These are phyloP conservation scores for Trypanosoma platydactyli DNA, from an alignment of 208 protist species.

Conservation along the genomic window DNA sequence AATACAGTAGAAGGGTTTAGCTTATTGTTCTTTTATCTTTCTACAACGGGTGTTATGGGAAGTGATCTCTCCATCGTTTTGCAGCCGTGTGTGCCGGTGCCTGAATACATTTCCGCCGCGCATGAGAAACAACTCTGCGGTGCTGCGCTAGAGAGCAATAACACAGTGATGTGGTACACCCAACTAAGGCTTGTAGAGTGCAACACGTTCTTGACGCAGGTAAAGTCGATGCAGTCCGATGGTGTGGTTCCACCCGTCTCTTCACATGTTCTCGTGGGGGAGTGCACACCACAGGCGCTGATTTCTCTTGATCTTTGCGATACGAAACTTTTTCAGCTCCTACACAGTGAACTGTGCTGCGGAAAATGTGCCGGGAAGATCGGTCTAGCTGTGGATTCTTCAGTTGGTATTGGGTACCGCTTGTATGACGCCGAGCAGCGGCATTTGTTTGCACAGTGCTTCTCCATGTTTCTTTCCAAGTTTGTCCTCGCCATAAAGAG, in stretches of 20 bases:
- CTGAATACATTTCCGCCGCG: conserved; percentile 14
- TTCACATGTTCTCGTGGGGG: conserved; percentile 4
- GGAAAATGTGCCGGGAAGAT: conserved; percentile 20
- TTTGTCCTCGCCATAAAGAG: conserved; percentile 29
- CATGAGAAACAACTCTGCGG: background rate
- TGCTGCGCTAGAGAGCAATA: background rate
- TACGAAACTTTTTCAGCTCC: background rate
- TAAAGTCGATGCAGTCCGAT: background rate
- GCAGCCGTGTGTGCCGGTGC: conserved; percentile 34
- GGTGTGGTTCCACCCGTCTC: background rate
- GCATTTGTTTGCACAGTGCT: conserved; percentile 29
- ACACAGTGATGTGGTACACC: conserved; percentile 19
- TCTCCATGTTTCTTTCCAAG: conserved; percentile 37
- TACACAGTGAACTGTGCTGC: conserved; percentile 20
- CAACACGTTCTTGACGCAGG: conserved; percentile 13
- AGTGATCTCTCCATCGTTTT: conserved; percentile 50
- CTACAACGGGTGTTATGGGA: too few species aligned
- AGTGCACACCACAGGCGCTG: conserved; percentile 13
- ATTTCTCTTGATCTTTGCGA: conserved; percentile 3
- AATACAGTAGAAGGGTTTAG: too few species aligned
- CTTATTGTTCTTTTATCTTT: too few species aligned
- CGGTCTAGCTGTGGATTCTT: conserved; percentile 38
- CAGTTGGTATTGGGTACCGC: conserved; percentile 38
- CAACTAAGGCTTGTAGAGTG: conserved; percentile 38
- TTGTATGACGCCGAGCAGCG: conserved; percentile 31